Percentiles rank a stretch among this genome's conserved stretches.
Evolutionary conservation across 352 stramenopile genomes (phyloP).

Genomic region (Globisporangium cylindrosporum): DNA sequence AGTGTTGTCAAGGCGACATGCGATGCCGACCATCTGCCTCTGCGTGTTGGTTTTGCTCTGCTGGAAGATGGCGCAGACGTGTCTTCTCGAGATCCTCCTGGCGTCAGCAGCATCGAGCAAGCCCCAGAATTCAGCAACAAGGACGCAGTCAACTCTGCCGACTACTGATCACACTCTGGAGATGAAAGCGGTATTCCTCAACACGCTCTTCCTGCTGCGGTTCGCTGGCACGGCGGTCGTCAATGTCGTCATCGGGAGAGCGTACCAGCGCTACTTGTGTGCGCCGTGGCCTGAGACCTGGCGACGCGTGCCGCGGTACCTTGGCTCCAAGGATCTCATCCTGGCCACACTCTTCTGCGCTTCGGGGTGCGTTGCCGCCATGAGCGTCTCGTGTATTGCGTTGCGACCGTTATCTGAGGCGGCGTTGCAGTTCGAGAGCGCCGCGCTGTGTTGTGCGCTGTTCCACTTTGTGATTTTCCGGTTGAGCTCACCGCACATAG

Average conservation of each 20-base stretch:
- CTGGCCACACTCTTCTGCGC: slow-evolving; percentile 56
- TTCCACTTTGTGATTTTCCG: slow-evolving; percentile 42
- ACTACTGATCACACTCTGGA: slow-evolving; percentile 11
- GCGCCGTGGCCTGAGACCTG: slow-evolving; percentile 41
- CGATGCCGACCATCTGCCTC: slow-evolving; percentile 40
- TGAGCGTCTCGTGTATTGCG: slow-evolving; percentile 30
- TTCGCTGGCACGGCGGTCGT: slow-evolving; percentile 25
- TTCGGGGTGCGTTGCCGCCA: slow-evolving; percentile 30
- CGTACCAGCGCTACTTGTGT: slow-evolving; percentile 54
- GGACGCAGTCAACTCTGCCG: neutral
- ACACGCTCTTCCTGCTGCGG: slow-evolving; percentile 45
- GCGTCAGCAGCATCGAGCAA: slow-evolving; percentile 5
- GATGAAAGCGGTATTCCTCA: slow-evolving; percentile 36
- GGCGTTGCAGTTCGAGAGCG: slow-evolving; percentile 39
- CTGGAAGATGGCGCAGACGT: slow-evolving; percentile 50
- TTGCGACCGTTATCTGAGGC: slow-evolving; percentile 55
- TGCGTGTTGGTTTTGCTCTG: slow-evolving; percentile 41
- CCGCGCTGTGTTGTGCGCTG: slow-evolving; percentile 39
- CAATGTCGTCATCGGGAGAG: slow-evolving; percentile 37
- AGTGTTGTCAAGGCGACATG: slow-evolving; percentile 27
- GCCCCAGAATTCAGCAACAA: neutral
- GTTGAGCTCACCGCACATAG: neutral
- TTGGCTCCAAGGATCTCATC: slow-evolving; percentile 64
- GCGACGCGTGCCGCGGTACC: slow-evolving; percentile 47
- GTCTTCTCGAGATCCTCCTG: slow-evolving; percentile 29